Conservation (phyloP, 2,329 filamentous ascomycete species). For the Cyanodermella asteris region DNA sequence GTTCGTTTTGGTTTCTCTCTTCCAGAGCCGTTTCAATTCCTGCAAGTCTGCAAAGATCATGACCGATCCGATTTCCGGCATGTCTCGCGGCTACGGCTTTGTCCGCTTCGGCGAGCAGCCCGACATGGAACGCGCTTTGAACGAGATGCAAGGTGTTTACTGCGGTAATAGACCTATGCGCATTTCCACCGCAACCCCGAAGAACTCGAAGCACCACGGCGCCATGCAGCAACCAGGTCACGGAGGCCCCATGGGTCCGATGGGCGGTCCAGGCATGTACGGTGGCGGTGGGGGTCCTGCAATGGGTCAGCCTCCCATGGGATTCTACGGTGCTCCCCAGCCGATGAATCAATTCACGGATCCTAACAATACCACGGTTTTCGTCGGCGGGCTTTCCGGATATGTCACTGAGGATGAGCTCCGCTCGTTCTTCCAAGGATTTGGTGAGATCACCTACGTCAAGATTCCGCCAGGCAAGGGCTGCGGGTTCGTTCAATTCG, state of each 20-base stretch:
- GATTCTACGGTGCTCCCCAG: constrained; percentile 46
- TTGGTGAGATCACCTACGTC: constrained; percentile 98
- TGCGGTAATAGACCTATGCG: constrained; percentile 97
- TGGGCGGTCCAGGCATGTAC: constrained; percentile 31
- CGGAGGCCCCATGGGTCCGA: constrained; percentile 30
- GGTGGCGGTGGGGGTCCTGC: constrained; percentile 12
- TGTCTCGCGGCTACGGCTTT: constrained; percentile 94
- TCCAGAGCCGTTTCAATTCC: constrained; percentile 85
- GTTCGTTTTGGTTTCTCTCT: constrained; percentile 88
- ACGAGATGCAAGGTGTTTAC: constrained; percentile 98
- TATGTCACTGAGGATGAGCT: constrained; percentile 99
- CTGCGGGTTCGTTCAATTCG: constrained; percentile 96
- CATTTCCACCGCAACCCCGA: constrained; percentile 91
- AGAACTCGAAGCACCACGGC: too few species aligned
- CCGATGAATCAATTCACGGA: constrained; percentile 99
- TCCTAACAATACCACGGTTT: constrained; percentile 98
- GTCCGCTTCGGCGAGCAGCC: constrained; percentile 90
- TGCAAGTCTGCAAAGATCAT: constrained; percentile 99
- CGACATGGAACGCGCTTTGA: constrained; percentile 86
- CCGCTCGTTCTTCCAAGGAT: constrained; percentile 99
- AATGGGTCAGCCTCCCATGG: constrained; percentile 48
- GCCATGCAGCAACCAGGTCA: too few species aligned
- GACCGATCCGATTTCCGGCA: constrained; percentile 93
- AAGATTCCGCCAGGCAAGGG: constrained; percentile 99
- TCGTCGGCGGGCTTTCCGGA: constrained; percentile 87